A percentile compares a stretch with the other conserved stretches of the same genome.
Evolutionary conservation across 306 rosid genomes (phyloP).

Genomic region (Vigna radiata): DNA sequence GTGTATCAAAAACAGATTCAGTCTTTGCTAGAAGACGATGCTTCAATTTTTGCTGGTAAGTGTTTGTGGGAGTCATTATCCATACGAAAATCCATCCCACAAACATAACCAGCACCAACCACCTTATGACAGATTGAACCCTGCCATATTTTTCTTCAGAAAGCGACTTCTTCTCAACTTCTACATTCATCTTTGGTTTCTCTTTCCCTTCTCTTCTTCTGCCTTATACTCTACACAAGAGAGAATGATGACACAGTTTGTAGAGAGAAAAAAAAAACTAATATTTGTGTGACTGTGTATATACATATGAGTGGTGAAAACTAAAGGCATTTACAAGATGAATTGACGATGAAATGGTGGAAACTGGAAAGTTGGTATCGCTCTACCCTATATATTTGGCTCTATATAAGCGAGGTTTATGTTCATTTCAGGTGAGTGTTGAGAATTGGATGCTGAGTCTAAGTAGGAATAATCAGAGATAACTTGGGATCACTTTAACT

Average conservation of each 20-base stretch:
- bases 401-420: too few relatives aligned
- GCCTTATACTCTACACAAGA: neutral
- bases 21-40: slow-evolving; percentile 42
- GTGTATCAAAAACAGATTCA: slow-evolving; percentile 54
- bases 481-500: neutral
- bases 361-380: too few relatives aligned
- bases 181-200: slow-evolving; percentile 42
- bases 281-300: too few relatives aligned
- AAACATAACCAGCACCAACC: slow-evolving; percentile 49
- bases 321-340: too few relatives aligned
- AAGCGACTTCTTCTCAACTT: slow-evolving; percentile 7
- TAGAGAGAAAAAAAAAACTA: too few relatives aligned
- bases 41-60: slow-evolving; percentile 49
- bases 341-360: too few relatives aligned
- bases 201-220: slow-evolving; percentile 21
- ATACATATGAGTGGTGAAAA: too few relatives aligned
- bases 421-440: neutral
- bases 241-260: neutral
- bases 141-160: slow-evolving; percentile 32
- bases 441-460: neutral
- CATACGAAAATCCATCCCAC: slow-evolving; percentile 59
- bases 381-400: too few relatives aligned
- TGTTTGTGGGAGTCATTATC: slow-evolving; percentile 68
- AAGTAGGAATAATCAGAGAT: neutral
- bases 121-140: slow-evolving; percentile 47